These are phyloP conservation scores for Paracamarosporium sp. DNA, from an alignment of 2,329 filamentous ascomycete genomes.

Conservation along the genomic window DNA sequence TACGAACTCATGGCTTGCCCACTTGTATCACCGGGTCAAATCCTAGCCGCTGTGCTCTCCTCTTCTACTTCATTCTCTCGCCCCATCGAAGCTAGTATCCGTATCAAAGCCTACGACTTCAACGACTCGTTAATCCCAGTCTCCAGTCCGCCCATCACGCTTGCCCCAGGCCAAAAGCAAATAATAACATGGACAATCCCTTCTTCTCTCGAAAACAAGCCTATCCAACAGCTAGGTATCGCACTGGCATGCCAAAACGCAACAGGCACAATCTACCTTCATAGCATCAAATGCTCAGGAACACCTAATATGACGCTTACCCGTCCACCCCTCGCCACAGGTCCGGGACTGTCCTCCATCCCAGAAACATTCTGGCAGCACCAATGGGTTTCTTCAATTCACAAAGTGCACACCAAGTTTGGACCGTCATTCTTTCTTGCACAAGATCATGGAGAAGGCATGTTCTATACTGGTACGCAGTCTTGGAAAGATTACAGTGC, in stretches of 20 bases:
- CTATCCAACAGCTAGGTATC: constrained; percentile 9
- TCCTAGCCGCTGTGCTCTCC: neutral
- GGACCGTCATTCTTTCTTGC: constrained; percentile 28
- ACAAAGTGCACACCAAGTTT: constrained; percentile 24
- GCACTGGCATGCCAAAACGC: neutral
- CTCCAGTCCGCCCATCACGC: neutral
- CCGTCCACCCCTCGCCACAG: neutral
- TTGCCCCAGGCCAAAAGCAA: neutral
- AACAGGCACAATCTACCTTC: neutral
- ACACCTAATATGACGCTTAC: neutral
- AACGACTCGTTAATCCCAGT: constrained; percentile 1
- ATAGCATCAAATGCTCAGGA: constrained; percentile 1
- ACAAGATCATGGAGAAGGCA: constrained; percentile 38
- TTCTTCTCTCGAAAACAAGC: constrained; percentile 3
- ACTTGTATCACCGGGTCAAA: constrained; percentile 8
- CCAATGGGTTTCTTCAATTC: constrained; percentile 33
- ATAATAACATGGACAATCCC: constrained; percentile 9
- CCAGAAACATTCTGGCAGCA: constrained; percentile 28
- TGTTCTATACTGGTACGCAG: constrained; percentile 41
- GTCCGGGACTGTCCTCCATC: constrained; percentile 1
- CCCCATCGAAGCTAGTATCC: neutral
- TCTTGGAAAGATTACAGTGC: constrained; percentile 41
- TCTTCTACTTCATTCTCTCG: neutral
- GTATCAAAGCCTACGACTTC: constrained; percentile 12
- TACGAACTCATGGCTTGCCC: constrained; percentile 12